Base-by-base conservation (phyloP, 2,329 filamentous ascomycete genomes). In the Colletotrichum karsti region DNA sequence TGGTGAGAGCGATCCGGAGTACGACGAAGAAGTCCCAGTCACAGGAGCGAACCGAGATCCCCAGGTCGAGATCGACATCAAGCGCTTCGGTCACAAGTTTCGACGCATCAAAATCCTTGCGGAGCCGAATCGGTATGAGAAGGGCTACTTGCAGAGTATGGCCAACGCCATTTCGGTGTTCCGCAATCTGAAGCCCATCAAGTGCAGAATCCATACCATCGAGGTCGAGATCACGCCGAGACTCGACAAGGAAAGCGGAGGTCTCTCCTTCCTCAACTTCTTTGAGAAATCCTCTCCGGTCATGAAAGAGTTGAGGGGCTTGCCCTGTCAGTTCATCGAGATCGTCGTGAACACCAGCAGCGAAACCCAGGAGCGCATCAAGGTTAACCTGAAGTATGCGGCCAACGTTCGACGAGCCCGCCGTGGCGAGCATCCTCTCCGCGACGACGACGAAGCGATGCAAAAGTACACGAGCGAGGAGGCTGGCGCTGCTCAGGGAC, bases 101-200 rank as follows among this genome's bases (percentile, higher is more conserved):
- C 80, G 83, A 2, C 74, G 77, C 50, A 72, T 86, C 56, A 74
- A 74, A 57, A 75, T 88, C 42, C 77, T 81, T 41, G 78, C 85
- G 1, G 81, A 86, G 57, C 70, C 74, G 7, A 84, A 81, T 66
- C 80, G 83, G 5, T 78, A 75, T 3, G 69, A 65, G 2, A 41
- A 7, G 10, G 46, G 67, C 10, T 74, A 78, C 65, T 65, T 72
- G 53, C 44, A 53, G 28, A 70, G 59, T 55, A 75, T 85, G 75
- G 75, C 76, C 2, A 61, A 72, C 3, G 81, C 82, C 7, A 76
- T 85, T 35, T 63, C 72, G 28, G 73, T 77, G 54, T 84, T 85
- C 70, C 42, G 44, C 33, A 46, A 56, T 22, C 67, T 71, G n/a
- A 35, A 39, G 35, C 65, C 69, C 15, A 50, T 73, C 7, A 73